phyloP scores from a whole-genome alignment of 2,329 filamentous ascomycete species.

The Leptoxyphium fumago region DNA sequence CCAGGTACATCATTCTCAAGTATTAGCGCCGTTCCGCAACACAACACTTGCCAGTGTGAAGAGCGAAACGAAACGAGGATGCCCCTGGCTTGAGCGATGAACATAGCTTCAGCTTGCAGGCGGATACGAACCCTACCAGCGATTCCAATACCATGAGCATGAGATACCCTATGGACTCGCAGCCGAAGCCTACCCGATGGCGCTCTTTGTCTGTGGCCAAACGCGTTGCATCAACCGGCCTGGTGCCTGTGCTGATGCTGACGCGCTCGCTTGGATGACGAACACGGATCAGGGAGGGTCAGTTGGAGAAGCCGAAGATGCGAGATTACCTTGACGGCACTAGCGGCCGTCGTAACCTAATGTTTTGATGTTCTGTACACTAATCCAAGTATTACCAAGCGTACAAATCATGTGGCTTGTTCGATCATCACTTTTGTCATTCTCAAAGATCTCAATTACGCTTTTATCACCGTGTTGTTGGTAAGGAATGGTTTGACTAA shows the following conservation, averaged over 20 bases:
- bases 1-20: constrained; percentile 73
- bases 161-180: neutral
- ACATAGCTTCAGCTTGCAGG: neutral
- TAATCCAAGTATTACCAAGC: neutral
- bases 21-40: constrained; percentile 40
- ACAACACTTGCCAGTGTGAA: too few species aligned
- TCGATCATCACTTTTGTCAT: neutral
- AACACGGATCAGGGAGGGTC: neutral
- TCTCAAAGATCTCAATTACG: too few species aligned
- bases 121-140: neutral
- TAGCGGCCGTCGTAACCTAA: neutral
- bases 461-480: too few species aligned
- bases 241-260: neutral
- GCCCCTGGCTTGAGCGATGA: neutral
- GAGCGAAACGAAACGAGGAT: neutral
- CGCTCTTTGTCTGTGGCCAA: neutral
- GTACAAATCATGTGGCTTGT: neutral
- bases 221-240: neutral
- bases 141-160: neutral
- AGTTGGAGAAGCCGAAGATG: neutral
- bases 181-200: neutral
- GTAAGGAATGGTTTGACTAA: too few species aligned
- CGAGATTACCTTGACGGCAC: neutral
- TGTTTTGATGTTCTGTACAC: neutral
- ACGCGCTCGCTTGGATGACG: neutral